These are phyloP conservation scores for Candida ipomoeae DNA, from an alignment of 805 yeast genomes.

Conservation along the genomic window DNA sequence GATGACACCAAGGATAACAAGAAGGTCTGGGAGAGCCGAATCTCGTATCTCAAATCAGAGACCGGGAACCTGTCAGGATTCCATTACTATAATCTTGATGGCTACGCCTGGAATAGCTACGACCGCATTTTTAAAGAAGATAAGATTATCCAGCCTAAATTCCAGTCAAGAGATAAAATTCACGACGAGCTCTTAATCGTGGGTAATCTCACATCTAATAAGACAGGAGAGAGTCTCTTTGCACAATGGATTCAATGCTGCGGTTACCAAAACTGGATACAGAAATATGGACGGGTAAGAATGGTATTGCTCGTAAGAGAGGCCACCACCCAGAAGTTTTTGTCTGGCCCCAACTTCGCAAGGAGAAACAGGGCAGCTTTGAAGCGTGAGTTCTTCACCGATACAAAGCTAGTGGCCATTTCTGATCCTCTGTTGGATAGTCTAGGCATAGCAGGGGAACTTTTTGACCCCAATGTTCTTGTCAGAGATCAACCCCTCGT, in stretches of 20 bases:
- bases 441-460: slow-evolving; percentile 20
- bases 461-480: slow-evolving; percentile 34
- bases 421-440: slow-evolving; percentile 19
- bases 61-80: slow-evolving; percentile 32
- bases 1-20: slow-evolving; percentile 42
- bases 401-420: slow-evolving; percentile 52
- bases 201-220: slow-evolving; percentile 51
- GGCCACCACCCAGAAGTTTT: slow-evolving; percentile 50
- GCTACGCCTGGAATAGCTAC: slow-evolving; percentile 67
- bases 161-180: slow-evolving; percentile 33
- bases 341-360: slow-evolving; percentile 50
- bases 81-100: slow-evolving; percentile 40
- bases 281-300: slow-evolving; percentile 64
- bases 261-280: slow-evolving; percentile 69
- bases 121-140: slow-evolving; percentile 42
- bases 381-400: slow-evolving; percentile 61
- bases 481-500: slow-evolving; percentile 36
- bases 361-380: slow-evolving; percentile 61
- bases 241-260: slow-evolving; percentile 74
- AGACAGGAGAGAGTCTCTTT: slow-evolving; percentile 61
- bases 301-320: slow-evolving; percentile 68
- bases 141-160: slow-evolving; percentile 33
- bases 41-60: slow-evolving; percentile 19
- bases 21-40: slow-evolving; percentile 26
- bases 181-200: slow-evolving; percentile 54